phyloP scores from a whole-genome alignment of 169 alveolate genomes.

The Gregarina niphandrodes region DNA sequence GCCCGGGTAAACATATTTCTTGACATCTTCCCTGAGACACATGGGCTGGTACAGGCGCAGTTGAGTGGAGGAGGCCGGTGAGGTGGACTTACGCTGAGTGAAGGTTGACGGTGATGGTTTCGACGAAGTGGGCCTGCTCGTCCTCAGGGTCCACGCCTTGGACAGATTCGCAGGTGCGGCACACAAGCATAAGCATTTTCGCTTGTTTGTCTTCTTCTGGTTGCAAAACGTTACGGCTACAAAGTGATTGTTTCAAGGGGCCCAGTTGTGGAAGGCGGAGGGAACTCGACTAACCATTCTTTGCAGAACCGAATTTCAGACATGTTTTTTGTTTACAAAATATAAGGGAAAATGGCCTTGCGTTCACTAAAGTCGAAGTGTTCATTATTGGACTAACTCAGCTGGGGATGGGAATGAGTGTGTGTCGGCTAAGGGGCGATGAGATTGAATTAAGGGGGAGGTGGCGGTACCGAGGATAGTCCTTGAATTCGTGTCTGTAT shows the following conservation, averaged over 20 bases:
- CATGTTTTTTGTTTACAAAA: slow-evolving; percentile 1
- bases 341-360: slow-evolving; percentile 8
- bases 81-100: slow-evolving; percentile 21
- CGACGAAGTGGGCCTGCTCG: slow-evolving; percentile 29
- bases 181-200: slow-evolving; percentile 29
- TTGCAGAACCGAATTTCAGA: too few relatives aligned
- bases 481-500: slow-evolving; percentile 47
- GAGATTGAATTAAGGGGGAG: neutral
- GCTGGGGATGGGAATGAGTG: too few relatives aligned
- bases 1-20: slow-evolving; percentile 30
- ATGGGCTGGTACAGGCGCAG: too few relatives aligned
- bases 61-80: too few relatives aligned
- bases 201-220: slow-evolving; percentile 28
- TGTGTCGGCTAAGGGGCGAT: neutral
- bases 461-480: slow-evolving; percentile 27
- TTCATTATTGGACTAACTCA: too few relatives aligned
- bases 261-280: too few relatives aligned
- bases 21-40: slow-evolving; percentile 1
- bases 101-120: slow-evolving; percentile 29
- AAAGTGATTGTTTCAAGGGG: too few relatives aligned
- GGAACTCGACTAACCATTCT: too few relatives aligned
- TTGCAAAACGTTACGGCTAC: slow-evolving; percentile 35
- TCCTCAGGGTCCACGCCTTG: slow-evolving; percentile 28
- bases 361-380: slow-evolving; percentile 2
- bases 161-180: slow-evolving; percentile 35